phyloP scores from a whole-genome alignment of 768 basidiomycete genomes.

The Boletus sp. region DNA sequence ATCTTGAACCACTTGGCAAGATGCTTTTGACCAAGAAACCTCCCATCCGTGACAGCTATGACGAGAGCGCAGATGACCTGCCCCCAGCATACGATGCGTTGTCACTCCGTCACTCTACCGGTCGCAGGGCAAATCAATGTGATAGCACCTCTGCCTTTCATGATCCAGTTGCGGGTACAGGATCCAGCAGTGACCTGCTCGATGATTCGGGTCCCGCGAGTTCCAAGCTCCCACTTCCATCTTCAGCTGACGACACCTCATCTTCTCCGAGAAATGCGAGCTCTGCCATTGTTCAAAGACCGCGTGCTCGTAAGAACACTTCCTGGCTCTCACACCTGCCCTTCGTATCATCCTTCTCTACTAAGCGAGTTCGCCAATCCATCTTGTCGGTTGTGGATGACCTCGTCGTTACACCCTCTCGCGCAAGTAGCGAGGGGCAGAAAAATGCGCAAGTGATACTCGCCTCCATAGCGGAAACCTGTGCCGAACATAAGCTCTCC shows the following conservation, averaged over 20 bases:
- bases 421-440: not conserved
- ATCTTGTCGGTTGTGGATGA: conserved; percentile 53
- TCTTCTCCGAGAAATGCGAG: not conserved
- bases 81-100: conserved; percentile 19
- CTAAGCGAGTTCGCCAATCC: conserved; percentile 50
- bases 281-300: not conserved
- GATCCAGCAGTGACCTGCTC: not conserved
- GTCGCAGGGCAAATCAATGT: not conserved
- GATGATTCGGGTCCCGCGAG: no score
- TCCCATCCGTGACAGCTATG: not conserved
- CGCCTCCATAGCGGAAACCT: conserved; percentile 60
- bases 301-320: conserved; percentile 3
- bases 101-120: not conserved
- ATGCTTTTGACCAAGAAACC: not conserved
- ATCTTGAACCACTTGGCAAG: not conserved
- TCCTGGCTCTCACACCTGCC: conserved; percentile 33
- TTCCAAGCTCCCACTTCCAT: not conserved
- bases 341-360: conserved; percentile 26
- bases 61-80: not conserved
- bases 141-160: not conserved
- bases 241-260: not conserved
- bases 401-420: conserved; percentile 35
- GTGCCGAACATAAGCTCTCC: conserved; percentile 48
- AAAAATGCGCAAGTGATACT: conserved; percentile 42
- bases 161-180: not conserved